Evolutionary conservation across 768 basidiomycete genomes (phyloP).

Genomic region (Boletus pseudopeckii): DNA sequence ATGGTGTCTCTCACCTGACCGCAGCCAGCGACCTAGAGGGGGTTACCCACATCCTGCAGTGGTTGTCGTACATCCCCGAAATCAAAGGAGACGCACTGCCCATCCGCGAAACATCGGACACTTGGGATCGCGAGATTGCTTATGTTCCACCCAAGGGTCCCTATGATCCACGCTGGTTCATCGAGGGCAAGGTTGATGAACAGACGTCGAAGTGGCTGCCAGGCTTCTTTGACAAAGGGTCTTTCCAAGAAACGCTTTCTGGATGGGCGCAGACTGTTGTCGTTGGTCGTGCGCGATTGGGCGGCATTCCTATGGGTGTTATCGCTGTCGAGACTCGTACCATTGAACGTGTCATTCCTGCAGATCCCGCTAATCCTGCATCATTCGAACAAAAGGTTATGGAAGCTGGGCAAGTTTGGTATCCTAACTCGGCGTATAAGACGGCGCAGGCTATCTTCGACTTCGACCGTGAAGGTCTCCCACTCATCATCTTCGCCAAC

Average conservation of each 20-base stretch:
- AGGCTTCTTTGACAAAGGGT: constrained; percentile 96
- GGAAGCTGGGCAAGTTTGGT: constrained; percentile 99
- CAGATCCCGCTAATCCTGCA: constrained; percentile 94
- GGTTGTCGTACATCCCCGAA: constrained; percentile 92
- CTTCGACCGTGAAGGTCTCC: constrained; percentile 94
- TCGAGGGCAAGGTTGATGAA: constrained; percentile 92
- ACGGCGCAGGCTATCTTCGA: constrained; percentile 99
- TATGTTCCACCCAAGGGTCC: constrained; percentile 91
- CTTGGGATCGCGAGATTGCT: constrained; percentile 90
- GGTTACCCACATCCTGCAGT: constrained; percentile 88
- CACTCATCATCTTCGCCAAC: constrained; percentile 98
- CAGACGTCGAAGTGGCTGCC: constrained; percentile 67
- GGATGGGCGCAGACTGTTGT: constrained; percentile 99
- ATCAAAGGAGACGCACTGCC: constrained; percentile 78
- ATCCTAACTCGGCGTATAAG: constrained; percentile 99
- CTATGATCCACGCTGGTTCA: constrained; percentile 98
- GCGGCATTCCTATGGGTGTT: constrained; percentile 96
- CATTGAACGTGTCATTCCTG: constrained; percentile 93
- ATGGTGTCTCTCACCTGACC: constrained; percentile 95
- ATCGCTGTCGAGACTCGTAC: constrained; percentile 98
- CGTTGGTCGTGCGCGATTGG: constrained; percentile 91
- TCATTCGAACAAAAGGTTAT: constrained; percentile 98
- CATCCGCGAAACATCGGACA: constrained; percentile 64
- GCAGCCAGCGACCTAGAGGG: constrained; percentile 95
- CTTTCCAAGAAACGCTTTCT: constrained; percentile 97